These are phyloP conservation scores for Leccinum obscurum DNA, from an alignment of 768 basidiomycete species.

Conservation along the genomic window DNA sequence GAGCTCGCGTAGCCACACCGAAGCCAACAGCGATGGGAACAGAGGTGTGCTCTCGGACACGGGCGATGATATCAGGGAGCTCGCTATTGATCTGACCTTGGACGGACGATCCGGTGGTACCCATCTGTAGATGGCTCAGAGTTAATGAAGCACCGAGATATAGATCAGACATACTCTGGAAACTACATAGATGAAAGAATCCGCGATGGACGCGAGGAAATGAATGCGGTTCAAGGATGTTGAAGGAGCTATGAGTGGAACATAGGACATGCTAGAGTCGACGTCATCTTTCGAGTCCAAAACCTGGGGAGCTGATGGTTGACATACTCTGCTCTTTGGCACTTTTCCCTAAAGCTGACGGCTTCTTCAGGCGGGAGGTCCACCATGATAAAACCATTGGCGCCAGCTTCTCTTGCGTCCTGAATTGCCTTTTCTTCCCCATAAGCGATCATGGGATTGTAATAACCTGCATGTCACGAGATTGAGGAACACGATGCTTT, in stretches of 20 bases:
- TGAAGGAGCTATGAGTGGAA: slow-evolving; percentile 94
- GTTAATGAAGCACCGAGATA: neutral
- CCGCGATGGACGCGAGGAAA: slow-evolving; percentile 91
- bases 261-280: slow-evolving; percentile 77
- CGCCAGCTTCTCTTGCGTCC: slow-evolving; percentile 87
- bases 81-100: slow-evolving; percentile 66
- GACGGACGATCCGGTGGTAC: slow-evolving; percentile 91
- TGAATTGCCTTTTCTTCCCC: slow-evolving; percentile 93
- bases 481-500: neutral
- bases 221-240: slow-evolving; percentile 85
- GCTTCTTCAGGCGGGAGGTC: slow-evolving; percentile 99
- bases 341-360: slow-evolving; percentile 84
- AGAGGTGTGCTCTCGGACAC: slow-evolving; percentile 75
- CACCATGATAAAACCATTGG: slow-evolving; percentile 97
- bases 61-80: slow-evolving; percentile 80
- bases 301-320: neutral
- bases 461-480: slow-evolving; percentile 68
- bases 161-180: slow-evolving; percentile 64
- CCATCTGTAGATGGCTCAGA: slow-evolving; percentile 65
- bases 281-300: neutral
- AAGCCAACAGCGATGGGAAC: slow-evolving; percentile 96
- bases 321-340: slow-evolving; percentile 73
- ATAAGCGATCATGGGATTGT: slow-evolving; percentile 94
- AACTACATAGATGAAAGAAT: slow-evolving; percentile 98
- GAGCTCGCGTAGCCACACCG: slow-evolving; percentile 86